These are phyloP conservation scores for Fusarium sp. DNA, from an alignment of 2,329 filamentous ascomycete genomes.

Conservation along the genomic window DNA sequence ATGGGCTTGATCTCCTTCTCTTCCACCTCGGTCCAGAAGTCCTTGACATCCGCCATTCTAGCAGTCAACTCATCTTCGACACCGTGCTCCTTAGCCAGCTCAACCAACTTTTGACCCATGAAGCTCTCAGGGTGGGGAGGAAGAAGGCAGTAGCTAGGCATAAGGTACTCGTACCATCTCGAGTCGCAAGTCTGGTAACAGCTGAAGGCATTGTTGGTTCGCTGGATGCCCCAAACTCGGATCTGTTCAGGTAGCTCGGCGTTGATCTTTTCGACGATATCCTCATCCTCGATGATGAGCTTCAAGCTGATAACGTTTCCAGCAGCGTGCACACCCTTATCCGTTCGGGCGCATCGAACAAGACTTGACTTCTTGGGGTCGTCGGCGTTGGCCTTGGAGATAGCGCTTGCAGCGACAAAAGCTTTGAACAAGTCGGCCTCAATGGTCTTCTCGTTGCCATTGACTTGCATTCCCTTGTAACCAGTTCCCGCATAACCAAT, in stretches of 20 bases:
- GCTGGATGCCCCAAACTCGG: conserved; percentile 91
- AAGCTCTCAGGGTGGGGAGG: conserved; percentile 91
- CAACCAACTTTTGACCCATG: conserved; percentile 83
- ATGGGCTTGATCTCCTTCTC: conserved; percentile 82
- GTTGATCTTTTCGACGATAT: conserved; percentile 93
- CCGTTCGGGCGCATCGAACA: conserved; percentile 92
- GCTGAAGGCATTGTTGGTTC: conserved; percentile 91
- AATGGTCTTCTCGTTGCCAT: conserved; percentile 85
- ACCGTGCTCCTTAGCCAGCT: conserved; percentile 78
- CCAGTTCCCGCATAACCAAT: conserved; percentile 96
- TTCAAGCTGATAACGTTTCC: conserved; percentile 96
- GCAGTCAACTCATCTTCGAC: conserved; percentile 74
- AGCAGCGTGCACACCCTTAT: conserved; percentile 96
- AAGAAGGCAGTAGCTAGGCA: conserved; percentile 91
- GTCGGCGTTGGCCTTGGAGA: conserved; percentile 95
- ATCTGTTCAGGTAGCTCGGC: conserved; percentile 86
- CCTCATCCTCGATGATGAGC: conserved; percentile 90
- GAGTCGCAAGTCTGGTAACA: conserved; percentile 96
- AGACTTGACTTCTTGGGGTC: conserved; percentile 97
- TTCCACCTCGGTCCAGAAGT: conserved; percentile 87
- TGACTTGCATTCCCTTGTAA: conserved; percentile 97
- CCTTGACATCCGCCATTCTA: conserved; percentile 79
- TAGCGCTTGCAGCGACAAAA: conserved; percentile 89
- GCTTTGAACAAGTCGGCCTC: conserved; percentile 95
- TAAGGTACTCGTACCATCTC: conserved; percentile 95